A percentile compares a stretch with the other conserved stretches of the same genome.
Evolutionary conservation across 176 grass and related monocot genomes (phyloP).

Genomic region (Oropetium thomaeum): DNA sequence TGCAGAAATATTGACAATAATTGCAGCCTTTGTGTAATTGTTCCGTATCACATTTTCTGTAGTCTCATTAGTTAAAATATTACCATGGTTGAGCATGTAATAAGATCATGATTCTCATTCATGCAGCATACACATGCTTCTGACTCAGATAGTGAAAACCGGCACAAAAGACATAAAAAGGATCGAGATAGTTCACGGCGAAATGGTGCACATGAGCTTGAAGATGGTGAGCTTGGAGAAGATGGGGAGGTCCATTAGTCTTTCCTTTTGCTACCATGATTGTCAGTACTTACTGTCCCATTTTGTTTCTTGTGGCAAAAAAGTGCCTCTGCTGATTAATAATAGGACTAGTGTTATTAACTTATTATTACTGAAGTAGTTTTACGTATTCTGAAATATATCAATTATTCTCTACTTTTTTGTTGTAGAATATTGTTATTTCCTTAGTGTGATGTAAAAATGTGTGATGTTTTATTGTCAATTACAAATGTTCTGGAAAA

Average conservation of each 20-base stretch:
- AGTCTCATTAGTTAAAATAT: background rate
- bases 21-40: background rate
- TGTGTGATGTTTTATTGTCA: background rate
- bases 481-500: background rate
- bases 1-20: background rate
- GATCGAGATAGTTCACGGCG: slow-evolving; percentile 76
- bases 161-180: slow-evolving; percentile 77
- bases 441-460: background rate
- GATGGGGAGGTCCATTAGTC: slow-evolving; percentile 76
- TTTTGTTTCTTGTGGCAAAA: slow-evolving; percentile 26
- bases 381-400: slow-evolving; percentile 22
- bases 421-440: background rate
- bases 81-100: slow-evolving; percentile 2
- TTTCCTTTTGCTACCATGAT: slow-evolving; percentile 33
- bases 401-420: background rate
- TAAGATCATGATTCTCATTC: slow-evolving; percentile 27
- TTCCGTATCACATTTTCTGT: background rate
- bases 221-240: slow-evolving; percentile 97
- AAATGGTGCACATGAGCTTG: slow-evolving; percentile 70
- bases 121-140: slow-evolving; percentile 77
- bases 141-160: slow-evolving; percentile 80
- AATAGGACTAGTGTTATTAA: slow-evolving; percentile 15
- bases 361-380: slow-evolving; percentile 5
- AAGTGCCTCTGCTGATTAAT: slow-evolving; percentile 2
- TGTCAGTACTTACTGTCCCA: slow-evolving; percentile 47